phyloP scores from a whole-genome alignment of 306 rosid species.

The Malus asiatica region DNA sequence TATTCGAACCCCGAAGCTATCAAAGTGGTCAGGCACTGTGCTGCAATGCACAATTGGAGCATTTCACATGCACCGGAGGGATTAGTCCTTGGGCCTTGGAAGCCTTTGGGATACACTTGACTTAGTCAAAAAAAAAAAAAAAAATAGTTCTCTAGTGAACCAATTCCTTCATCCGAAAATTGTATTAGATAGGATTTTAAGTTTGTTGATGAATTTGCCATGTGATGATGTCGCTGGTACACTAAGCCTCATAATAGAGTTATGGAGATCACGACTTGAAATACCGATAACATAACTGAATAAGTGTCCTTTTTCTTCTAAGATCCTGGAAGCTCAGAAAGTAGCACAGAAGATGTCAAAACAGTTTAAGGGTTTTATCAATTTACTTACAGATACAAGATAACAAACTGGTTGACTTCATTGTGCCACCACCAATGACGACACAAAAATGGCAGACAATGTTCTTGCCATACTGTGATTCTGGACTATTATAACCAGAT shows the following conservation, averaged over 20 bases:
- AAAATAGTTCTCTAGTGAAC: not conserved
- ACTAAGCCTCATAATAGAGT: not conserved
- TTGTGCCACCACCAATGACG: not conserved
- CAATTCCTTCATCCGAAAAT: not conserved
- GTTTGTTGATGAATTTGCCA: not conserved
- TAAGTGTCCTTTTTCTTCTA: not conserved
- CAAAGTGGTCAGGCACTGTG: too few species aligned
- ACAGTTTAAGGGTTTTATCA: not conserved
- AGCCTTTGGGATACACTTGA: too few species aligned
- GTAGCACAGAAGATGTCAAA: not conserved
- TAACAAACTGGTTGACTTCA: not conserved
- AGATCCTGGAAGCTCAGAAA: not conserved
- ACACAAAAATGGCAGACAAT: not conserved
- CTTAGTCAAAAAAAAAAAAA: too few species aligned
- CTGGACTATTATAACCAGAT: not conserved
- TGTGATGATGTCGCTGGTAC: not conserved
- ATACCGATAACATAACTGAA: not conserved
- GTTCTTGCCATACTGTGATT: not conserved
- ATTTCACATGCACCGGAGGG: too few species aligned
- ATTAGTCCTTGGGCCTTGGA: too few species aligned
- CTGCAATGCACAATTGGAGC: too few species aligned
- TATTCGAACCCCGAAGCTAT: too few species aligned
- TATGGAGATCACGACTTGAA: not conserved
- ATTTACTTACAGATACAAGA: not conserved
- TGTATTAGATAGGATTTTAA: not conserved